phyloP scores from a whole-genome alignment of 148 eudicot species.

The Persicaria maculosa region DNA sequence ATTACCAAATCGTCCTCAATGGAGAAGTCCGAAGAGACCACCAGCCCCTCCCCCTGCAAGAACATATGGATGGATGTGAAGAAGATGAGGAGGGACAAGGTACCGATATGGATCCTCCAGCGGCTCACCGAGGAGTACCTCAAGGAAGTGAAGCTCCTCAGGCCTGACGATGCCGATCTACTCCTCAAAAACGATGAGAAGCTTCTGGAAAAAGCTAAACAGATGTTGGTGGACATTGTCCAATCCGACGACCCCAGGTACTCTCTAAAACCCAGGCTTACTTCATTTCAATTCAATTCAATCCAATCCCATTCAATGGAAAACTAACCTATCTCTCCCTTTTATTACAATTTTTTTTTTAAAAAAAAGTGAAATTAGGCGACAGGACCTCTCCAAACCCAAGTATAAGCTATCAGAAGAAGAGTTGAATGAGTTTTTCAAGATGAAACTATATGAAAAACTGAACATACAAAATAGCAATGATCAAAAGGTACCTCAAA shows the following conservation, averaged over 20 bases:
- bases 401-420: no score
- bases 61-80: background rate
- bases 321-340: no score
- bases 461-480: background rate
- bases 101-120: background rate
- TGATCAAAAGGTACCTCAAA: background rate
- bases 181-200: background rate
- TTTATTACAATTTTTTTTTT: no score
- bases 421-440: background rate
- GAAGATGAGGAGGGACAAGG: background rate
- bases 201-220: background rate
- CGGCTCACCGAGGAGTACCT: background rate
- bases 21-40: background rate
- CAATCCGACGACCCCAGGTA: background rate
- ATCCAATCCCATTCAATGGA: no score
- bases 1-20: no score
- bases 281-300: background rate
- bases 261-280: background rate
- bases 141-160: background rate
- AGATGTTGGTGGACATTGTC: background rate
- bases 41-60: no score
- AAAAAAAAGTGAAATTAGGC: no score
- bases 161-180: background rate
- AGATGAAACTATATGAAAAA: background rate
- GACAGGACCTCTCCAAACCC: no score